Base-by-base conservation (phyloP, 2,329 filamentous ascomycete genomes). In the Phialocephala subalpina region DNA sequence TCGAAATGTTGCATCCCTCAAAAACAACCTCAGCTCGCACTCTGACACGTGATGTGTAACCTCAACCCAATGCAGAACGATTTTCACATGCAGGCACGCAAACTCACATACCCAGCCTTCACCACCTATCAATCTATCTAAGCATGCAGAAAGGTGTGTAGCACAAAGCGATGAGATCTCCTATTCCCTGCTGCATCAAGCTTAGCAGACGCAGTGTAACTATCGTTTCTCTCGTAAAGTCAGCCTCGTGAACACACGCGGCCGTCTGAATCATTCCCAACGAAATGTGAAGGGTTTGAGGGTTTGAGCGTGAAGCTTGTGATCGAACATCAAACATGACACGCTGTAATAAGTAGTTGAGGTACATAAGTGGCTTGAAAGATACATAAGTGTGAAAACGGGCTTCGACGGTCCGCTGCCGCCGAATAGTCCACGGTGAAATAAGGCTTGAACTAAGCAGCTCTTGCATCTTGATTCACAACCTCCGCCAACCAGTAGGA, bases 11-110 rank as follows among this genome's bases (percentile, higher is more conserved):
- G 14, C 18, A 27, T 14, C 33, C 38, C 25, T 33, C 59, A 33
- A 9, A 9, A 33, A 33, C n/a, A n/a, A n/a, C n/a, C n/a, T n/a
- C n/a, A n/a, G n/a, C n/a, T n/a, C n/a, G n/a, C n/a, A n/a, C n/a
- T n/a, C n/a, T 22, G 4, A 25, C 45, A 49, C 22, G 45, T 49
- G n/a, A 22, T 49, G n/a, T 49, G 45, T 25, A 49, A 49, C 22
- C 22, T 49, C 45, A 33, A n/a, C 12, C 38, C 18, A 16, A 4
- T 6, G 14, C 38, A 4, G 27, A 25, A 2, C 4, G n/a, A 11
- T 22, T 58, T 61, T 65, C 63, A 65, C 63, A 65, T 65, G 58
- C 63, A 65, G 63, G 62, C 22, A 45, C 62, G 35, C 11, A 12
- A 20, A 9, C 27, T 18, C 22, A 33, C 11, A 22, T 22, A 20